phyloP scores from a whole-genome alignment of 2,329 filamentous ascomycete species.

The Phaeosphaeria sp. region DNA sequence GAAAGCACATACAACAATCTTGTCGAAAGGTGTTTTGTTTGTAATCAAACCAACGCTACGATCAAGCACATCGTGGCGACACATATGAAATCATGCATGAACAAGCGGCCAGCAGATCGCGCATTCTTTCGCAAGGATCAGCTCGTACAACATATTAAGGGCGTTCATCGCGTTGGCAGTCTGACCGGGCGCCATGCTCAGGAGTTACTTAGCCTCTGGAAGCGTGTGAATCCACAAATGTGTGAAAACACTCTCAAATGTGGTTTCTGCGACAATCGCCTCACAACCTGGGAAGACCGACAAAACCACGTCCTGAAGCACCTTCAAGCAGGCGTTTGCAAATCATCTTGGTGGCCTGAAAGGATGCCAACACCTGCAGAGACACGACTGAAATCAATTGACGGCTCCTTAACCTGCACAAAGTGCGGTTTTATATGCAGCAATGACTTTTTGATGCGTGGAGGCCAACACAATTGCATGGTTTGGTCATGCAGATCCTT shows the following conservation, averaged over 20 bases:
- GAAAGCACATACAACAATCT: not conserved
- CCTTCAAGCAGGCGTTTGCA: not conserved
- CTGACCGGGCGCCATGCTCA: not conserved
- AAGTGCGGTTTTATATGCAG: not conserved
- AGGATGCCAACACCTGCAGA: not conserved
- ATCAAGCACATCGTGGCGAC: not conserved
- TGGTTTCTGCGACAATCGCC: not conserved
- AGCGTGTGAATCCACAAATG: not conserved
- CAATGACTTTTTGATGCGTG: not conserved
- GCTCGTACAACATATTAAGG: conserved; percentile 9
- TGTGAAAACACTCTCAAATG: not conserved
- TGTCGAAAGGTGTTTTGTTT: not conserved
- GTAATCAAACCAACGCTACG: not conserved
- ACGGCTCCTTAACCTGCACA: too few species aligned
- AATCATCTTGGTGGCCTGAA: not conserved
- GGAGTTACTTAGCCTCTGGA: not conserved
- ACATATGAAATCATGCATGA: not conserved
- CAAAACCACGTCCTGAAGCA: conserved; percentile 1
- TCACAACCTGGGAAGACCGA: not conserved
- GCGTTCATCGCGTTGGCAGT: not conserved
- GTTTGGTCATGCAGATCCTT: not conserved
- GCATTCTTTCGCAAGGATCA: conserved; percentile 13
- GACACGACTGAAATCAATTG: too few species aligned
- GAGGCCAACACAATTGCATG: not conserved
- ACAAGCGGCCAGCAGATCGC: not conserved